Percentiles rank a stretch among this genome's conserved stretches.
phyloP scores from a whole-genome alignment of 2,329 filamentous ascomycete genomes.

The Diaporthe caulivora region DNA sequence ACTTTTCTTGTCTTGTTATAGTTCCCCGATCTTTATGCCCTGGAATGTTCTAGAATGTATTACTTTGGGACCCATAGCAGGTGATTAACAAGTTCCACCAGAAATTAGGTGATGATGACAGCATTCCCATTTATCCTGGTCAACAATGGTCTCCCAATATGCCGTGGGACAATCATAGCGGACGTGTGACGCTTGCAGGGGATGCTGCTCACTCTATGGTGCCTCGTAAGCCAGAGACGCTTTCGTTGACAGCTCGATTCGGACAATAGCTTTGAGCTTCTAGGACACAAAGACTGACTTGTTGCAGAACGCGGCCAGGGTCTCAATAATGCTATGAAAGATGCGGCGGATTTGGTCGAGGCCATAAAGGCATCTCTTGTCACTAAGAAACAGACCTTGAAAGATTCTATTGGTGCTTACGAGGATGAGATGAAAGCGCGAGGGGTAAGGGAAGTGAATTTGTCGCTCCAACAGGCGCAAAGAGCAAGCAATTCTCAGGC shows the following conservation, averaged over 20 bases:
- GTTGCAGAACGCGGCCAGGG: constrained; percentile 6
- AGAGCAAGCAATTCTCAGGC: constrained; percentile 3
- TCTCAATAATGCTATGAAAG: constrained; percentile 14
- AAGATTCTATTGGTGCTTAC: background rate
- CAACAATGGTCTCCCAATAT: constrained; percentile 5
- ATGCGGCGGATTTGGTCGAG: background rate
- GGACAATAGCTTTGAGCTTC: too few species aligned
- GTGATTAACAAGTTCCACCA: too few species aligned
- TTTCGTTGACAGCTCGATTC: background rate
- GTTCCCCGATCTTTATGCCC: too few species aligned
- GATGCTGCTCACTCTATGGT: constrained; percentile 18
- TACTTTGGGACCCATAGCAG: too few species aligned
- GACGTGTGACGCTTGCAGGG: constrained; percentile 6
- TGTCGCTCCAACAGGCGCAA: constrained; percentile 5
- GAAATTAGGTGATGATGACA: background rate
- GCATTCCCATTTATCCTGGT: constrained; percentile 6
- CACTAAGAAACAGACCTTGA: background rate
- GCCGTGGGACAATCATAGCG: background rate
- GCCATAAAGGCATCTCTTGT: background rate
- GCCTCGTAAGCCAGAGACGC: background rate
- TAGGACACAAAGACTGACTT: background rate
- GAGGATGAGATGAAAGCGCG: constrained; percentile 1
- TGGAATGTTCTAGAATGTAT: too few species aligned
- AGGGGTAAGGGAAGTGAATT: background rate
- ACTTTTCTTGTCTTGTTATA: too few species aligned